phyloP scores from a whole-genome alignment of 2,329 filamentous ascomycete species.

The Didymella sp. region DNA sequence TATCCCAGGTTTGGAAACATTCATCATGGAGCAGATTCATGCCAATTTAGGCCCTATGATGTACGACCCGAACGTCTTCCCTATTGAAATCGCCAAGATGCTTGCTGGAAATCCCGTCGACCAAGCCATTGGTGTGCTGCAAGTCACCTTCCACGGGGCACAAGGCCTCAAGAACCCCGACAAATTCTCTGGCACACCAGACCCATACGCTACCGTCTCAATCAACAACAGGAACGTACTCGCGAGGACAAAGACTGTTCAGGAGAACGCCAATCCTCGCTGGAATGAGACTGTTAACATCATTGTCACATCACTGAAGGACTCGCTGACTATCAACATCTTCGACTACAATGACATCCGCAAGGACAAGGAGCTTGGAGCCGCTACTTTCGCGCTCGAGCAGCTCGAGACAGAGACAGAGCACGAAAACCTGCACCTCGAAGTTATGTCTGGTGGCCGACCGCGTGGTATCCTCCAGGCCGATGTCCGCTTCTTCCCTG shows the following conservation, averaged over 20 bases:
- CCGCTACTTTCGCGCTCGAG: constrained; percentile 84
- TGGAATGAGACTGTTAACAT: constrained; percentile 99
- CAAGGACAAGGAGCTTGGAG: constrained; percentile 94
- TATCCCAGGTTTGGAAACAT: constrained; percentile 89
- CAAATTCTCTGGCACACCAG: constrained; percentile 88
- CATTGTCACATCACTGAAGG: constrained; percentile 89
- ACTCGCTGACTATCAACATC: constrained; percentile 81
- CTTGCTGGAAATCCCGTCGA: constrained; percentile 92
- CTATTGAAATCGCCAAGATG: constrained; percentile 98
- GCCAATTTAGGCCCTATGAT: constrained; percentile 95
- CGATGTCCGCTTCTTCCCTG: constrained; percentile 94
- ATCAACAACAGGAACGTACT: constrained; percentile 83
- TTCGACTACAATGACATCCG: constrained; percentile 95
- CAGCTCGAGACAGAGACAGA: constrained; percentile 77
- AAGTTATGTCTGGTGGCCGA: constrained; percentile 84
- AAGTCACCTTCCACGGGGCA: constrained; percentile 88
- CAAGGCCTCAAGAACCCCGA: constrained; percentile 94
- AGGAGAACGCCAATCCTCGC: constrained; percentile 82
- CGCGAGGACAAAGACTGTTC: constrained; percentile 85
- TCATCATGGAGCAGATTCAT: constrained; percentile 97
- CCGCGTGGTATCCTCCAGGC: constrained; percentile 78
- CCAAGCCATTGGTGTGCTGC: constrained; percentile 92
- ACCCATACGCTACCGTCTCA: constrained; percentile 86
- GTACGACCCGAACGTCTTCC: constrained; percentile 97
- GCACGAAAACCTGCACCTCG: constrained; percentile 83